Evolutionary conservation across 768 basidiomycete species (phyloP), one percentile per base, ranked within the genome.

Genomic region (Mycena rosella): DNA sequence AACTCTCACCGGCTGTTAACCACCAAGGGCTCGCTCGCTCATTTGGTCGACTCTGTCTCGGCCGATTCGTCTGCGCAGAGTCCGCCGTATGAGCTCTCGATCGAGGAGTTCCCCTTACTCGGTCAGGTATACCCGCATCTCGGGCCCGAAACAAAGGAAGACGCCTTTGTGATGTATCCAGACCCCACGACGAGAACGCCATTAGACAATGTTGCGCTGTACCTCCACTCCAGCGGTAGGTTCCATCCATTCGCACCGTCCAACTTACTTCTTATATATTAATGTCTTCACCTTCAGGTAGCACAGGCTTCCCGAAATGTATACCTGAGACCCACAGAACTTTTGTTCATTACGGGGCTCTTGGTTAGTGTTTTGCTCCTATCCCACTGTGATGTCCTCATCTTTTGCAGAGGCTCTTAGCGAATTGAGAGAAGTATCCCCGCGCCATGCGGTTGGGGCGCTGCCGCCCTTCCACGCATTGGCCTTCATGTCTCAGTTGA

Each of bases 401-500:
- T 20, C 7, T 42, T 20, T 34, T 6, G 32, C 26, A 45, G 52
- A 45, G 1, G 18, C 15, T 15, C 5, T 51, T 20, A 2, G 14
- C 24, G 17, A 68, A 9, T 7, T 52, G 10, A 22, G 7, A 5
- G 55, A 56, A 15, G 20, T 68, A 22, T 52, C 67, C 10, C 67
- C 67, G 14, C 67, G 61, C 42, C 62, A 24, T 8, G 61, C 56
- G 1, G 57, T 60, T 22, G 67, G 62, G 0, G 70, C 72, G n/a
- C 71, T 84, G 18, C 84, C 84, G 10, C 40, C 82, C 11, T 84
- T 84, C 72, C 83, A 85, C 63, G 75, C 72, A 0, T 66, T 79
- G 5, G 83, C 82, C 1, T 32, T 78, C 7, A 52, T 62, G 17
- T 56, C 74, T 2, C 82, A 83, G 47, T 48, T 84, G 0, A 66